Percentiles rank a stretch among this genome's conserved stretches.
These are phyloP conservation scores for Ophiosphaerella narmari DNA, from an alignment of 2,329 filamentous ascomycete species.

Conservation along the genomic window DNA sequence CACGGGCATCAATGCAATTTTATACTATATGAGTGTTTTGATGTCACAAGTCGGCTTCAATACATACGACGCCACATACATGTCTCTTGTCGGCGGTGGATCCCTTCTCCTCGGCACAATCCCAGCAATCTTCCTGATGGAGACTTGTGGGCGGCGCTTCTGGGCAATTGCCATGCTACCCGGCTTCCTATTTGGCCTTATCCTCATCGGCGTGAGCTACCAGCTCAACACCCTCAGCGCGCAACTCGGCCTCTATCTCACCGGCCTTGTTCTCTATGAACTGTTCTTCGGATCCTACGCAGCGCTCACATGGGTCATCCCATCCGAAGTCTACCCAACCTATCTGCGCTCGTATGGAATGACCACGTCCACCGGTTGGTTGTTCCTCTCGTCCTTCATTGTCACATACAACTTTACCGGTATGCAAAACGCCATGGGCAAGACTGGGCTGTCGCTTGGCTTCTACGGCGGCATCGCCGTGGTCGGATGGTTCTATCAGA, in stretches of 20 bases:
- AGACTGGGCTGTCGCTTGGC: slow-evolving; percentile 68
- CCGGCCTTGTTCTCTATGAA: slow-evolving; percentile 60
- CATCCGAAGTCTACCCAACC: slow-evolving; percentile 72
- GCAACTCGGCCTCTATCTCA: slow-evolving; percentile 64
- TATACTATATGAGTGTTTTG: slow-evolving; percentile 73
- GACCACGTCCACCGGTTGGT: slow-evolving; percentile 69
- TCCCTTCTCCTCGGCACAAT: slow-evolving; percentile 70
- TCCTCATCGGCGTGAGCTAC: slow-evolving; percentile 69
- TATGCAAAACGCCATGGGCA: slow-evolving; percentile 71
- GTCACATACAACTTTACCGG: slow-evolving; percentile 76
- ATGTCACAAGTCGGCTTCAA: slow-evolving; percentile 72
- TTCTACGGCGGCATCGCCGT: slow-evolving; percentile 77
- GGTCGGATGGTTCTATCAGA: slow-evolving; percentile 72
- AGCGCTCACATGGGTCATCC: slow-evolving; percentile 48
- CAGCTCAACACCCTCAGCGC: slow-evolving; percentile 57
- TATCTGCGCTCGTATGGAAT: slow-evolving; percentile 75
- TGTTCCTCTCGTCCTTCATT: slow-evolving; percentile 73
- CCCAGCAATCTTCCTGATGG: slow-evolving; percentile 72
- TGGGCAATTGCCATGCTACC: slow-evolving; percentile 75
- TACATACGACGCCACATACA: slow-evolving; percentile 67
- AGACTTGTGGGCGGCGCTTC: slow-evolving; percentile 72
- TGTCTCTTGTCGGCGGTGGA: slow-evolving; percentile 71
- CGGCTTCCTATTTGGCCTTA: slow-evolving; percentile 70
- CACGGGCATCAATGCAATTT: slow-evolving; percentile 71
- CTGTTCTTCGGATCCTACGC: slow-evolving; percentile 46